A percentile compares a stretch with the other conserved stretches of the same genome.
Evolutionary conservation across 1,139 yeast species (phyloP).

Genomic region (Saccharomycopsis phalli): DNA sequence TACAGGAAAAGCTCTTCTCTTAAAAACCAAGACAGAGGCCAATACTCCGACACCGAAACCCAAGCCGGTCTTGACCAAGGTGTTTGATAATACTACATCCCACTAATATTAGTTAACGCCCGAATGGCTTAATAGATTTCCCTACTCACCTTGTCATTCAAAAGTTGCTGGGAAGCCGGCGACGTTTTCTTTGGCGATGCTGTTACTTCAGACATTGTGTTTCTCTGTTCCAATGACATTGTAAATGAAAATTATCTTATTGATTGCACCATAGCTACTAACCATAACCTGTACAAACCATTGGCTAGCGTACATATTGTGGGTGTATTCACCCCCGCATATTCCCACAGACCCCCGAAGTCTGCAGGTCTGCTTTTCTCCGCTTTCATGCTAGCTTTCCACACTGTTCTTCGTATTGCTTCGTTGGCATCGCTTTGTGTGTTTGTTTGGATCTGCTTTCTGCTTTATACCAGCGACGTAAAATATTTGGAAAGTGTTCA

Average conservation of each 20-base stretch:
- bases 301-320: too few species aligned
- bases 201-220: conserved; percentile 27
- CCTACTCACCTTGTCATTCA: conserved; percentile 59
- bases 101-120: conserved; percentile 41
- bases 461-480: conserved; percentile 8
- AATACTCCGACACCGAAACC: conserved; percentile 97
- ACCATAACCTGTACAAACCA: neutral
- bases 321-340: too few species aligned
- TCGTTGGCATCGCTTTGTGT: neutral
- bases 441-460: conserved; percentile 14
- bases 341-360: too few species aligned
- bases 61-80: conserved; percentile 91
- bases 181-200: conserved; percentile 27
- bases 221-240: neutral
- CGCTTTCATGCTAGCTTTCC: too few species aligned
- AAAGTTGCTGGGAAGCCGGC: conserved; percentile 57
- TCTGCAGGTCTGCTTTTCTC: too few species aligned
- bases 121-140: too few species aligned
- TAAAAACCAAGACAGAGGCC: conserved; percentile 83
- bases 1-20: conserved; percentile 93
- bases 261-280: neutral
- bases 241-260: neutral
- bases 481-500: conserved; percentile 3
- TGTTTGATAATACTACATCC: conserved; percentile 95
- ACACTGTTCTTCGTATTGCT: neutral